A percentile compares a stretch with the other conserved stretches of the same genome.
Evolutionary conservation across 805 yeast genomes (phyloP).

Genomic region (Lachancea cidri): DNA sequence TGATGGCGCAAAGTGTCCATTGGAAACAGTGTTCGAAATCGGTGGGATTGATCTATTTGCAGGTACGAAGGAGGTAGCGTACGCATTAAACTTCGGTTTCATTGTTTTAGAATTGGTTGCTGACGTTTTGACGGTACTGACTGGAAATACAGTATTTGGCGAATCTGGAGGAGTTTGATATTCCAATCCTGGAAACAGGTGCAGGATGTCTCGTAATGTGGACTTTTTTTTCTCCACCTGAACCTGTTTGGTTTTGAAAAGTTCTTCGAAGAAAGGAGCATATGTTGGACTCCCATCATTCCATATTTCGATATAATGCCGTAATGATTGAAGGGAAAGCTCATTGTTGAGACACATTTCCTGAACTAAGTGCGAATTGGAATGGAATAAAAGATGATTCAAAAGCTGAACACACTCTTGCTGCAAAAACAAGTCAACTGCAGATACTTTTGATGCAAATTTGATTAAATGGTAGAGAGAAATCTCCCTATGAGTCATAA

Average conservation of each 20-base stretch:
- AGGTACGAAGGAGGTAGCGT: conserved; percentile 11
- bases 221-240: conserved; percentile 7
- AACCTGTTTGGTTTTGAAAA: conserved; percentile 21
- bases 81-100: conserved; percentile 6
- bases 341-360: conserved; percentile 19
- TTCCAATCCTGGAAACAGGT: background rate
- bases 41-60: conserved; percentile 1
- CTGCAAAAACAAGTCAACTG: conserved; percentile 34
- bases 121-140: background rate
- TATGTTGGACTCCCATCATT: conserved; percentile 32
- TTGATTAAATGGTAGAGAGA: conserved; percentile 34
- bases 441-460: conserved; percentile 31
- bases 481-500: conserved; percentile 34
- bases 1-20: too few species aligned
- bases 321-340: conserved; percentile 21
- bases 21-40: too few species aligned
- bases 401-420: conserved; percentile 26
- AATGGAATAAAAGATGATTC: conserved; percentile 29
- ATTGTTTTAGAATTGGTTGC: background rate
- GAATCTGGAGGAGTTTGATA: background rate
- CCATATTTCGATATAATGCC: conserved; percentile 29
- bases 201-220: conserved; percentile 8
- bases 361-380: conserved; percentile 6
- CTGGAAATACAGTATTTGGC: background rate
- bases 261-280: conserved; percentile 17